Base-by-base conservation (phyloP, 306 rosid species). In the Begonia fuchsioides region DNA sequence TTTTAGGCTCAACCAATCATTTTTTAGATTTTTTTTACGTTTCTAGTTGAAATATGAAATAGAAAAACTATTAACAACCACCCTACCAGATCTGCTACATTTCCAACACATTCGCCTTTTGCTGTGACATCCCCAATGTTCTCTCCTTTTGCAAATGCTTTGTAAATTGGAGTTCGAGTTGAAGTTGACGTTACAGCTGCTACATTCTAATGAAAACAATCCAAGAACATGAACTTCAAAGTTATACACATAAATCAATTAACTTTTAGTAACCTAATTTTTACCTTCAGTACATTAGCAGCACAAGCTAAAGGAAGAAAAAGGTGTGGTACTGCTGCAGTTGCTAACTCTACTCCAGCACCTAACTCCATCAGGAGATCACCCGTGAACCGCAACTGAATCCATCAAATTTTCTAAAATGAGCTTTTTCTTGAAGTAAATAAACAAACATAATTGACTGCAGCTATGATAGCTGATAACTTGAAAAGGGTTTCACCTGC, bases 241-340 rank as follows among this genome's bases (percentile, higher is more conserved):
- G 7, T 26, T 26, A 26, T 26, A 26, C 35, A 3, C 35, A 26
- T 26, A 26, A 4, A 26, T 26, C 35, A 26, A 26, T 26, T 26
- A 26, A 26, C 35, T 26, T 26, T 26, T 5, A 26, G 35, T 26
- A 0, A 26, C 7, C 35, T 26, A 26, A 26, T 26, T 12, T 54
- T 57, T 51, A 88, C 97, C 97, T 90, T 90, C 6, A 70, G 71
- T 19, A 90, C 98, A 71, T 90, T 90, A 32, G 98, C 98, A 41
- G 98, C 96, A 77, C 98, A 90, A 50, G 98, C 98, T 74, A 90
- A 52, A 55, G 98, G 98, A 73, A 90, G 98, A 68, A 90, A 90
- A 11, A 90, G 81, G 53, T 85, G 96, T 0, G 98, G 98, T 67
- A 71, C 73, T 18, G 93, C 81, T 47, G 96, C 82, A 60, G 96